Conservation (phyloP, 2,329 filamentous ascomycete genomes). For the Colletotrichum magnum region DNA sequence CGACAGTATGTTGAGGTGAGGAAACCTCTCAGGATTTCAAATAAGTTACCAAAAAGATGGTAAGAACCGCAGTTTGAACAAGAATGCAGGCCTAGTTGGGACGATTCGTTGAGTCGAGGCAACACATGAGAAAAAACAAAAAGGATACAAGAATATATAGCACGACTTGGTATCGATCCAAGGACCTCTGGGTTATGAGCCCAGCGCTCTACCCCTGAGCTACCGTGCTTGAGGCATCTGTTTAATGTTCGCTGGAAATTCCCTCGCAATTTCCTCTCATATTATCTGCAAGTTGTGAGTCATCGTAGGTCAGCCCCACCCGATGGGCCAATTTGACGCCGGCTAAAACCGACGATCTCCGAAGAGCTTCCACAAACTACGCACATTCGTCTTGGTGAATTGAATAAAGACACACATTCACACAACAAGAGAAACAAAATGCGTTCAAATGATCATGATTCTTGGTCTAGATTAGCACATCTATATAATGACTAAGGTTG, state of each 20-base stretch:
- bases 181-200: constrained; percentile 42
- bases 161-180: constrained; percentile 41
- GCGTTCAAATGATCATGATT: constrained; percentile 8
- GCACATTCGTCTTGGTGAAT: not conserved
- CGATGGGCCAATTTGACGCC: not conserved
- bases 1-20: too few relatives aligned
- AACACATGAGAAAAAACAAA: not conserved
- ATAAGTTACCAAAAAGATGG: too few relatives aligned
- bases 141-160: not conserved
- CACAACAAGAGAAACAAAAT: not conserved
- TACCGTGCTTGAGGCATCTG: constrained; percentile 19
- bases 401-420: too few relatives aligned
- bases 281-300: not conserved
- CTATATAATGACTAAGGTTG: constrained; percentile 20
- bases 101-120: too few relatives aligned
- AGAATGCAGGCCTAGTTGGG: too few relatives aligned
- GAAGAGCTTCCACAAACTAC: not conserved
- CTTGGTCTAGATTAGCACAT: constrained; percentile 37
- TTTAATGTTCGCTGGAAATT: rapidly evolving
- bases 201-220: constrained; percentile 42
- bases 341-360: constrained; percentile 23
- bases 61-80: too few relatives aligned
- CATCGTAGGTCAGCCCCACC: constrained; percentile 10
- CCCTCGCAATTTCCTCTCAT: rapidly evolving
- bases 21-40: too few relatives aligned